These are phyloP conservation scores for Amborella trichopoda DNA, from an alignment of 164 flowering plant genomes.

Conservation along the genomic window DNA sequence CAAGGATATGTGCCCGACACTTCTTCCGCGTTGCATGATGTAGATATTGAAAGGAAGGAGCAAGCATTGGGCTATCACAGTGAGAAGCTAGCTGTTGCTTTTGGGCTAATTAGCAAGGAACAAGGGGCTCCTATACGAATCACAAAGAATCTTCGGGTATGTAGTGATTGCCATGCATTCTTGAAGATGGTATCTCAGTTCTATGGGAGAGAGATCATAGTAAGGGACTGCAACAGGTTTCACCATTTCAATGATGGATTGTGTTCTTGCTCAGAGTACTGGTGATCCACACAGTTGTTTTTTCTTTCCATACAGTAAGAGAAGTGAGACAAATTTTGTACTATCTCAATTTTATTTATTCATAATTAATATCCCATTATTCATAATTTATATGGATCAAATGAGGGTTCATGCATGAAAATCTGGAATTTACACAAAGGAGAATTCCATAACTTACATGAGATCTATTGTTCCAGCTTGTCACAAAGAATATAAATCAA, in stretches of 20 bases:
- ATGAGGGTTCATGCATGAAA: too few species aligned
- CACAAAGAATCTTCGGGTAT: slow-evolving; percentile 14
- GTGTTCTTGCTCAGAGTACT: slow-evolving; percentile 20
- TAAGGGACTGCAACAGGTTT: slow-evolving; percentile 17
- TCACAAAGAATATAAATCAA: too few species aligned
- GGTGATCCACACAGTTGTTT: slow-evolving; percentile 11
- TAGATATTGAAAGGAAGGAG: slow-evolving; percentile 9
- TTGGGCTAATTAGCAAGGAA: slow-evolving; percentile 10
- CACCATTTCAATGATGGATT: slow-evolving; percentile 18
- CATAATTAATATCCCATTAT: too few species aligned
- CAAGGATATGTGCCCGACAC: slow-evolving; percentile 12
- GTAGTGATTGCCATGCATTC: slow-evolving; percentile 16
- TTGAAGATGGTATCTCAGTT: slow-evolving; percentile 18
- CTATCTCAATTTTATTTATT: too few species aligned
- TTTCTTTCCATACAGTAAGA: too few species aligned
- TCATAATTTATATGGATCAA: too few species aligned
- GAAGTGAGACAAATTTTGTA: too few species aligned
- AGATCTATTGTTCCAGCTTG: too few species aligned
- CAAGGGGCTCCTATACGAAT: slow-evolving; percentile 11
- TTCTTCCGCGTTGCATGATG: slow-evolving; percentile 11
- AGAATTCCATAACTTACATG: too few species aligned
- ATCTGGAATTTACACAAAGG: too few species aligned
- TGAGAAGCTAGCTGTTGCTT: slow-evolving; percentile 17
- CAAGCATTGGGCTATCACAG: slow-evolving; percentile 9
- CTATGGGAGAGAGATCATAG: slow-evolving; percentile 10